A percentile compares a stretch with the other conserved stretches of the same genome.
These are phyloP conservation scores for Calocybe cyanea DNA, from an alignment of 768 basidiomycete species.

Conservation along the genomic window DNA sequence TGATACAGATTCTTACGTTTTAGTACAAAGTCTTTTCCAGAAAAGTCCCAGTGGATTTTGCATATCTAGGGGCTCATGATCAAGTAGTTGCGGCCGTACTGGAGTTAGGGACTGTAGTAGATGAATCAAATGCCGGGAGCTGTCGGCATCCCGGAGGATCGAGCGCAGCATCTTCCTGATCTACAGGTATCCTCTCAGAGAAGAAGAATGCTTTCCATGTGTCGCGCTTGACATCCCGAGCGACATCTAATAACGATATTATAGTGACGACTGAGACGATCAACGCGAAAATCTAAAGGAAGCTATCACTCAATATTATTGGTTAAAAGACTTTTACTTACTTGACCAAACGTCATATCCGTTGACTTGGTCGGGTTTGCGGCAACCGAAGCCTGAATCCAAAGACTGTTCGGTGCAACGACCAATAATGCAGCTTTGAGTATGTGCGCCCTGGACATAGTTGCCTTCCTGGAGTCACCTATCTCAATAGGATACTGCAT, in stretches of 20 bases:
- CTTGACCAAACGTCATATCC: slow-evolving; percentile 12
- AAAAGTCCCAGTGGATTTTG: too few relatives aligned
- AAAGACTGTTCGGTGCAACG: slow-evolving; percentile 5
- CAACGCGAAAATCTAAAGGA: slow-evolving; percentile 1
- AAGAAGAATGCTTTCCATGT: not conserved
- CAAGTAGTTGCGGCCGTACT: too few relatives aligned
- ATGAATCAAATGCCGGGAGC: too few relatives aligned
- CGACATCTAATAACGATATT: not conserved
- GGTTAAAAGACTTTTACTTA: not conserved
- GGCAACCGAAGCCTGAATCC: slow-evolving; percentile 8
- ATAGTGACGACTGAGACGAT: not conserved
- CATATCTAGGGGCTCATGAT: too few relatives aligned
- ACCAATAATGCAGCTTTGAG: slow-evolving; percentile 8
- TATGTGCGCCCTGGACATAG: slow-evolving; percentile 7
- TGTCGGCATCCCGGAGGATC: too few relatives aligned
- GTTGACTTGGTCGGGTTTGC: slow-evolving; percentile 6
- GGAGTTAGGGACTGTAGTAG: too few relatives aligned
- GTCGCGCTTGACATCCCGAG: not conserved
- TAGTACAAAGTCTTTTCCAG: too few relatives aligned
- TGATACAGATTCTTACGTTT: too few relatives aligned
- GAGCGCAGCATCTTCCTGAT: too few relatives aligned
- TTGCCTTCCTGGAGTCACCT: not conserved
- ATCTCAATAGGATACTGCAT: not conserved
- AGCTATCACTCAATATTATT: not conserved
- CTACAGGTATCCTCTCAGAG: not conserved